Percentiles rank a stretch among this genome's conserved stretches.
These are phyloP conservation scores for Dichomitus squalens DNA, from an alignment of 1,284 basidiomycete species.

Conservation along the genomic window DNA sequence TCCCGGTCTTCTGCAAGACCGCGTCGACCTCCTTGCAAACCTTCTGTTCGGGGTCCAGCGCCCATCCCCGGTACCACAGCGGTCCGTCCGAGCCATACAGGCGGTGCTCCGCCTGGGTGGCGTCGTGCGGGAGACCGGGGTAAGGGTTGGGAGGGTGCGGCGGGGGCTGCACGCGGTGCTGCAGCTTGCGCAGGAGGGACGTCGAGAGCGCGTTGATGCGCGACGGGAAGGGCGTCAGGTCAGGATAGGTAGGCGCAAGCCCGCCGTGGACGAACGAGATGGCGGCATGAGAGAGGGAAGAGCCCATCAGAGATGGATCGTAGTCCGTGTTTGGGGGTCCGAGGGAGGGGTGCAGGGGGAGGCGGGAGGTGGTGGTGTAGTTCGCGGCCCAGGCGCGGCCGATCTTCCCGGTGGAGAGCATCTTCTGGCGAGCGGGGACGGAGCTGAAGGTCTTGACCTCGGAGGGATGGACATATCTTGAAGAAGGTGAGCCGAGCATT, in stretches of 20 bases:
- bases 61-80: slow-evolving; percentile 92
- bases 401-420: slow-evolving; percentile 76
- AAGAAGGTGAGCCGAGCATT: background rate
- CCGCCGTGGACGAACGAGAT: slow-evolving; percentile 90
- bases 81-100: slow-evolving; percentile 81
- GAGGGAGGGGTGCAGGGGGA: slow-evolving; percentile 74
- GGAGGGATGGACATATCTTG: slow-evolving; percentile 78
- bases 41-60: slow-evolving; percentile 65
- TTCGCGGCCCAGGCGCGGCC: slow-evolving; percentile 85
- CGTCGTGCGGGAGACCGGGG: slow-evolving; percentile 68
- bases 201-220: slow-evolving; percentile 75
- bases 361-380: slow-evolving; percentile 81
- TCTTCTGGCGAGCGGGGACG: slow-evolving; percentile 67
- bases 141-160: slow-evolving; percentile 84
- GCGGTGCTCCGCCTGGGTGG: slow-evolving; percentile 67
- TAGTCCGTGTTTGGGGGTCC: slow-evolving; percentile 75
- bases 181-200: slow-evolving; percentile 67
- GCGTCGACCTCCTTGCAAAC: slow-evolving; percentile 74
- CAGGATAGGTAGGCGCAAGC: slow-evolving; percentile 71
- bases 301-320: slow-evolving; percentile 37
- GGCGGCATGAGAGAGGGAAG: slow-evolving; percentile 71
- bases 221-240: slow-evolving; percentile 79
- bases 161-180: slow-evolving; percentile 60
- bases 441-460: slow-evolving; percentile 84
- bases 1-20: slow-evolving; percentile 74